Conservation (phyloP, 108 stramenopile species). For the Skeletonema grethae region DNA sequence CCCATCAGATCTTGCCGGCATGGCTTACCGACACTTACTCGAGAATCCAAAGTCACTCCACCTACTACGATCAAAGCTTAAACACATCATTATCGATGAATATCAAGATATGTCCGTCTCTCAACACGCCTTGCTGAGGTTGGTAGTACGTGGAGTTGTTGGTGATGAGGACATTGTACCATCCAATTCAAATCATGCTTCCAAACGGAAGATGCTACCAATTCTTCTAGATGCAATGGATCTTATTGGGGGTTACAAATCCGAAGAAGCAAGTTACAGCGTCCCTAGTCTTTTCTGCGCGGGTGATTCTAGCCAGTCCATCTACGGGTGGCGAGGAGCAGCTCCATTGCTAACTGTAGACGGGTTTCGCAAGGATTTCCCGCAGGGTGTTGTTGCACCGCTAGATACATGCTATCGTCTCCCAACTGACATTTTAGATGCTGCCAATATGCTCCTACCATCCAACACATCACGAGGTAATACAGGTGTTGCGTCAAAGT, state of each 20-base stretch:
- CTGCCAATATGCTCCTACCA: slow-evolving; percentile 48
- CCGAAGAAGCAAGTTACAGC: slow-evolving; percentile 20
- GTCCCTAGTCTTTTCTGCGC: slow-evolving; percentile 57
- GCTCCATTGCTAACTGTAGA: slow-evolving; percentile 57
- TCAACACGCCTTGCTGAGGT: slow-evolving; percentile 53
- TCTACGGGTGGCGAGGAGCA: slow-evolving; percentile 68
- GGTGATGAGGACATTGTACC: slow-evolving; percentile 25
- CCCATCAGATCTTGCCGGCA: slow-evolving; percentile 54
- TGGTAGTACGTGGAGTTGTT: slow-evolving; percentile 45
- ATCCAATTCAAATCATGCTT: background rate
- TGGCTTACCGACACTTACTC: slow-evolving; percentile 50
- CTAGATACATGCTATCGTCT: slow-evolving; percentile 55
- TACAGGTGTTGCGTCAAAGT: background rate
- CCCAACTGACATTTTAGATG: slow-evolving; percentile 48
- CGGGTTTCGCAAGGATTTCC: slow-evolving; percentile 56
- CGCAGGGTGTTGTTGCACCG: slow-evolving; percentile 61
- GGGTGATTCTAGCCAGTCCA: slow-evolving; percentile 60
- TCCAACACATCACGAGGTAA: slow-evolving; percentile 7
- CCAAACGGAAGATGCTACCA: slow-evolving; percentile 24
- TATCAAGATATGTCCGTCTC: slow-evolving; percentile 67
- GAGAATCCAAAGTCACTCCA: slow-evolving; percentile 34
- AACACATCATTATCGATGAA: slow-evolving; percentile 60
- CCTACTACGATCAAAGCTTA: slow-evolving; percentile 45
- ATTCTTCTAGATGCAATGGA: slow-evolving; percentile 34
- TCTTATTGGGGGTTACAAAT: background rate